Percentiles rank a stretch among this genome's conserved stretches.
Conservation (phyloP, 768 basidiomycete genomes). For the Tricholoma sp. region DNA sequence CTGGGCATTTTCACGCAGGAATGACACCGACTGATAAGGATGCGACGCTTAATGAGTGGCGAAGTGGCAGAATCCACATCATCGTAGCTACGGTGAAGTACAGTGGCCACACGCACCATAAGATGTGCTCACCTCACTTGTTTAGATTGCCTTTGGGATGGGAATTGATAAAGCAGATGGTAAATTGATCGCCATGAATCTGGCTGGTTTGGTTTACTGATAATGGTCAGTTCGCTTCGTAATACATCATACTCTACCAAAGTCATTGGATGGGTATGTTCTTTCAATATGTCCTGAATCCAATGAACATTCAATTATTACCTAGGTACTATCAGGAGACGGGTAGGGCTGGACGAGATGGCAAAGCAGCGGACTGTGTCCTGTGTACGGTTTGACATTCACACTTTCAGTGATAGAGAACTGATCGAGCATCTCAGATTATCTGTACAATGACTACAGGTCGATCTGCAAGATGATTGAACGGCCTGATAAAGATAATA, state of each 20-base stretch:
- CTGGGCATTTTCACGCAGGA: slow-evolving; percentile 83
- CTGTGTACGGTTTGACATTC: slow-evolving; percentile 56
- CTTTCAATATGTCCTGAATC: background rate
- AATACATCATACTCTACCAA: slow-evolving; percentile 81
- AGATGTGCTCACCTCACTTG: background rate
- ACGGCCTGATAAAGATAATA: slow-evolving; percentile 41
- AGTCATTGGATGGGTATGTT: slow-evolving; percentile 74
- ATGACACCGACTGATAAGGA: slow-evolving; percentile 61
- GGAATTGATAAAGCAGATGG: slow-evolving; percentile 87
- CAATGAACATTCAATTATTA: background rate
- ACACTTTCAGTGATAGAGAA: background rate
- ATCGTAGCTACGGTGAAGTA: slow-evolving; percentile 85
- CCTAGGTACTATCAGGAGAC: slow-evolving; percentile 91
- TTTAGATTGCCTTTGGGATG: slow-evolving; percentile 94
- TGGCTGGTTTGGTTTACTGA: slow-evolving; percentile 1
- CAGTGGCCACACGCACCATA: background rate
- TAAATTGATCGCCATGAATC: slow-evolving; percentile 23
- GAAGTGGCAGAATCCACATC: slow-evolving; percentile 61
- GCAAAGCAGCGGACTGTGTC: slow-evolving; percentile 75
- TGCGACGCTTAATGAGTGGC: slow-evolving; percentile 67
- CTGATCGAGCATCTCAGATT: slow-evolving; percentile 45
- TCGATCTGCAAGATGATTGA: slow-evolving; percentile 57
- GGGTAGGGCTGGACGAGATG: slow-evolving; percentile 93
- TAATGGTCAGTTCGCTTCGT: slow-evolving; percentile 76
- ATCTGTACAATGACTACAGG: slow-evolving; percentile 52